A percentile compares a stretch with the other conserved stretches of the same genome.
Conservation (phyloP, 2,329 filamentous ascomycete species). For the Ophiostoma pallidulum region DNA sequence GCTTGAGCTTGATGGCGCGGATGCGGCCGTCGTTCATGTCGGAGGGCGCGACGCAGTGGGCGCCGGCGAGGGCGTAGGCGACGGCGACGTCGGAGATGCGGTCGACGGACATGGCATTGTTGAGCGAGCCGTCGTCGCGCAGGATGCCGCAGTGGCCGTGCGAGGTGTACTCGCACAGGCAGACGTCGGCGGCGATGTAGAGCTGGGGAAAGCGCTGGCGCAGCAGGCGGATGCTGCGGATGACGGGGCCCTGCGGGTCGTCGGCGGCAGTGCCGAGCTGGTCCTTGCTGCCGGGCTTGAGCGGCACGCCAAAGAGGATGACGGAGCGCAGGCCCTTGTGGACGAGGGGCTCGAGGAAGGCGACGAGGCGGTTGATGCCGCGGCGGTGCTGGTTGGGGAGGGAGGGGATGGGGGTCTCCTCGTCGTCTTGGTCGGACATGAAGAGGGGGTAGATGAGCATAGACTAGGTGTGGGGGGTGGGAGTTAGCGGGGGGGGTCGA, state of each 20-base stretch:
- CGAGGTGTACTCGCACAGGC: slow-evolving; percentile 96
- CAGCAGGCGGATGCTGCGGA: slow-evolving; percentile 74
- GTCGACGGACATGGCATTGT: slow-evolving; percentile 89
- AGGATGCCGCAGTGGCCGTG: slow-evolving; percentile 97
- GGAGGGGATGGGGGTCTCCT: slow-evolving; percentile 82
- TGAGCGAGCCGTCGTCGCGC: slow-evolving; percentile 81
- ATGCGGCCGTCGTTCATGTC: slow-evolving; percentile 99
- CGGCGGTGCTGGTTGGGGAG: slow-evolving; percentile 84
- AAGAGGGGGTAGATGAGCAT: slow-evolving; percentile 99
- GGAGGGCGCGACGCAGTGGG: slow-evolving; percentile 91
- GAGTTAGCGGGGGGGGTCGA: too few relatives aligned
- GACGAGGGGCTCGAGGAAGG: slow-evolving; percentile 77
- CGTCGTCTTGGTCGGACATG: slow-evolving; percentile 86
- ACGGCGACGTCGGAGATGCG: slow-evolving; percentile 96
- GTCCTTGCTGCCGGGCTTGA: slow-evolving; percentile 74
- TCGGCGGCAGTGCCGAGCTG: slow-evolving; percentile 85
- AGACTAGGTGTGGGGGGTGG: slow-evolving; percentile 45
- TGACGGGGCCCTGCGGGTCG: slow-evolving; percentile 86
- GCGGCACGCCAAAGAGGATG: slow-evolving; percentile 90
- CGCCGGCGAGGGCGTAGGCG: slow-evolving; percentile 89
- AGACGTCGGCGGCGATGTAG: slow-evolving; percentile 88
- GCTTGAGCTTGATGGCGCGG: slow-evolving; percentile 92
- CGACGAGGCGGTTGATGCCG: slow-evolving; percentile 75
- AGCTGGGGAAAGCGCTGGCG: slow-evolving; percentile 79
- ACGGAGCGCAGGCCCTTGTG: slow-evolving; percentile 86